Conservation (phyloP, 495 filamentous ascomycete species). For the Podospora anserina region DNA sequence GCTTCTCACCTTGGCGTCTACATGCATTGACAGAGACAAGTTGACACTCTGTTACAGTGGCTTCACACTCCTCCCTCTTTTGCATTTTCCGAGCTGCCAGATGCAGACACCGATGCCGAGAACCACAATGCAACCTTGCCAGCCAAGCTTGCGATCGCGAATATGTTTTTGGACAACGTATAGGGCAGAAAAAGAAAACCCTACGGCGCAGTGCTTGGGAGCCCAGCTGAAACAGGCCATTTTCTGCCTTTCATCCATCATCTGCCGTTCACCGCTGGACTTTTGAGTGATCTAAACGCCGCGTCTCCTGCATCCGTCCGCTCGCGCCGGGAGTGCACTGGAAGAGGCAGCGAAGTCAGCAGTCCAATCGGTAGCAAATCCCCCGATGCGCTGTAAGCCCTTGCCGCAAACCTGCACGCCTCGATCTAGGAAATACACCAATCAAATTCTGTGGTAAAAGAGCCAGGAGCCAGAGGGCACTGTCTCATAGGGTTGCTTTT, state of each 20-base stretch:
- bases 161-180: too few relatives aligned
- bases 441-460: neutral
- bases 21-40: too few relatives aligned
- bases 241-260: neutral
- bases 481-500: neutral
- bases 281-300: neutral
- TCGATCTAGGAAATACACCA: neutral
- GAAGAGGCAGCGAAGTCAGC: neutral
- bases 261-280: neutral
- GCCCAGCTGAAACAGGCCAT: neutral
- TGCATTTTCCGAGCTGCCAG: neutral
- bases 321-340: neutral
- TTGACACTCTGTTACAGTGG: too few relatives aligned
- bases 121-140: neutral
- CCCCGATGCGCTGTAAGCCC: neutral
- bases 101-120: conserved; percentile 1
- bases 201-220: too few relatives aligned
- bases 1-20: neutral
- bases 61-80: too few relatives aligned
- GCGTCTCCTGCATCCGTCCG: neutral
- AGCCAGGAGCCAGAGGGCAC: neutral
- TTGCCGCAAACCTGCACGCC: neutral
- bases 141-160: neutral
- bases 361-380: neutral
- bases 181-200: too few relatives aligned